Conservation (phyloP, 495 filamentous ascomycete genomes). For the Hyphodiscus hymeniophilus region DNA sequence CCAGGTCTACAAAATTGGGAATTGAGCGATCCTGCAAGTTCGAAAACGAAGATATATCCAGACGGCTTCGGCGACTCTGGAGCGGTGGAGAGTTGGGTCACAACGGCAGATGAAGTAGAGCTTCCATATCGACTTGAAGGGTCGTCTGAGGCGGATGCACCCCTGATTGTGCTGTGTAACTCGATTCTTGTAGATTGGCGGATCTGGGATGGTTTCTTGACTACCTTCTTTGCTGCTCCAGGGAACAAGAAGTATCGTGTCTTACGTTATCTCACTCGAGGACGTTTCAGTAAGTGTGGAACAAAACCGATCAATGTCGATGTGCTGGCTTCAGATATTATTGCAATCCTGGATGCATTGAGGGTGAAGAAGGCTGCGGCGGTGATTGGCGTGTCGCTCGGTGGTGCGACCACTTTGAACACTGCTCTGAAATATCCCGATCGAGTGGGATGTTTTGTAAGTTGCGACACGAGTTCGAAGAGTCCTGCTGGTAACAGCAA, state of each 20-base stretch:
- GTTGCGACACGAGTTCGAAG: constrained; percentile 70
- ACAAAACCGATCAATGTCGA: constrained; percentile 51
- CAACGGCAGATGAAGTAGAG: constrained; percentile 54
- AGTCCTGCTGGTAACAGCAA: constrained; percentile 59
- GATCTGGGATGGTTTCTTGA: constrained; percentile 72
- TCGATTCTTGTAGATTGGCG: constrained; percentile 61
- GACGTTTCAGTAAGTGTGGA: constrained; percentile 37
- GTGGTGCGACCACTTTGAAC: constrained; percentile 66
- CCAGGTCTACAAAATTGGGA: constrained; percentile 24
- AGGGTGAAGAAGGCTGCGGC: constrained; percentile 51
- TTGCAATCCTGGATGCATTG: constrained; percentile 47
- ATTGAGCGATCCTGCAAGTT: constrained; percentile 41
- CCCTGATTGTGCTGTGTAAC: constrained; percentile 65
- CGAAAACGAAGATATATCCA: constrained; percentile 36
- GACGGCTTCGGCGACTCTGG: constrained; percentile 32
- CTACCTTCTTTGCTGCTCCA: constrained; percentile 46
- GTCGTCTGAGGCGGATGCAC: constrained; percentile 52
- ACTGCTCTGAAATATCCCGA: constrained; percentile 57
- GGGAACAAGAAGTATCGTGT: constrained; percentile 58
- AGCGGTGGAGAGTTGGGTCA: constrained; percentile 57
- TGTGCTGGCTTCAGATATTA: constrained; percentile 57
- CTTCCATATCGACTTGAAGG: constrained; percentile 73
- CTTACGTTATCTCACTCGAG: constrained; percentile 63
- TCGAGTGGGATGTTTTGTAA: constrained; percentile 50
- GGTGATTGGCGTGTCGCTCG: constrained; percentile 67